These are phyloP conservation scores for Pseudodiploospora longispora DNA, from an alignment of 2,329 filamentous ascomycete genomes.

Conservation along the genomic window DNA sequence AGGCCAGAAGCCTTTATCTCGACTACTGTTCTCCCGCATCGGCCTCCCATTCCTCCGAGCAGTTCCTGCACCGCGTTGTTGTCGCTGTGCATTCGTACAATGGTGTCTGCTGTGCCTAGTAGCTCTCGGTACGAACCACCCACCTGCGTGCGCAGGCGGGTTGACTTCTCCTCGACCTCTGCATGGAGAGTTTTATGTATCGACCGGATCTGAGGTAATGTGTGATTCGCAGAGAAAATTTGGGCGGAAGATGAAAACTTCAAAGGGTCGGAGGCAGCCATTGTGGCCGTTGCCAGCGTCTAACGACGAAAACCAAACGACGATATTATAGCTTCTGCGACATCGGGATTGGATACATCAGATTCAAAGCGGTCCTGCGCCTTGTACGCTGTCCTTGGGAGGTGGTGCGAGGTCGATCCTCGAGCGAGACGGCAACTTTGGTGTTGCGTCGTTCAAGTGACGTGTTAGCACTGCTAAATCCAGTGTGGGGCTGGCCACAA, in stretches of 20 bases:
- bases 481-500: background rate
- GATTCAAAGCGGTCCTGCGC: too few species aligned
- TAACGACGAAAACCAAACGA: conserved; percentile 1
- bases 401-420: background rate
- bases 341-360: conserved; percentile 1
- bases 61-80: conserved; percentile 67
- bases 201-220: conserved; percentile 55
- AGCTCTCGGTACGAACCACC: conserved; percentile 75
- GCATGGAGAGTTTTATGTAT: conserved; percentile 52
- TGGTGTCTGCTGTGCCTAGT: conserved; percentile 86
- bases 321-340: background rate
- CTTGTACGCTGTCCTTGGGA: background rate
- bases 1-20: conserved; percentile 57
- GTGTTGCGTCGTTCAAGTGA: background rate
- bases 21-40: conserved; percentile 66
- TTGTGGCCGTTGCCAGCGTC: conserved; percentile 14
- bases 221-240: conserved; percentile 47
- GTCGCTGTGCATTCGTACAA: conserved; percentile 77
- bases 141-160: conserved; percentile 55
- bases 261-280: conserved; percentile 39
- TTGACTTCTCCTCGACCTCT: conserved; percentile 54
- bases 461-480: background rate
- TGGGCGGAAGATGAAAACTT: conserved; percentile 41
- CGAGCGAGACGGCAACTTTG: background rate
- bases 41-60: conserved; percentile 63